Evolutionary conservation across 2,329 filamentous ascomycete genomes (phyloP).

Genomic region (Hypomyces perniciosus): DNA sequence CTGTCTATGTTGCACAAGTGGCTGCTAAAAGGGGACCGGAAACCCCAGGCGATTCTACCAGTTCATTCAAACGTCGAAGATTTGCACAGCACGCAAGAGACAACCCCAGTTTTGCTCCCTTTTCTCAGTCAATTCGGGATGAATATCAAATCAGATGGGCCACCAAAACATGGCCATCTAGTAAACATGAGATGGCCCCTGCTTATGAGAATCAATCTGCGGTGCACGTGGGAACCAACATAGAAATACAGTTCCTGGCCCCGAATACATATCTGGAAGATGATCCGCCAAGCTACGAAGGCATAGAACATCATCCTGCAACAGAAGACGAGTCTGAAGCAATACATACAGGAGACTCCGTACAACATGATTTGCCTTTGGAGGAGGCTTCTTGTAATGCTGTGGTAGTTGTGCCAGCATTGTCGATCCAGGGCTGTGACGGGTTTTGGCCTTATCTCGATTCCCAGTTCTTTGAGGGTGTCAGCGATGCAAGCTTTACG

Average conservation of each 20-base stretch:
- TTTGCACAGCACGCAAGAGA: not conserved
- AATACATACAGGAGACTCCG: no score
- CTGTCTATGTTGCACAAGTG: slow-evolving; percentile 41
- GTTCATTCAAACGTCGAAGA: slow-evolving; percentile 13
- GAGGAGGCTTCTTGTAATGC: no score
- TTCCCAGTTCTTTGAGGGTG: slow-evolving; percentile 29
- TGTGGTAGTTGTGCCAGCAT: slow-evolving; percentile 16
- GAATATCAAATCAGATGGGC: slow-evolving; percentile 4
- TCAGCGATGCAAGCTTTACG: slow-evolving; percentile 32
- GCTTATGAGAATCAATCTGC: not conserved
- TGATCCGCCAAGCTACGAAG: slow-evolving; percentile 12
- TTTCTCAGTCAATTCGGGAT: not conserved
- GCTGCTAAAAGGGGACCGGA: slow-evolving; percentile 27
- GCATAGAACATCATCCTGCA: not conserved
- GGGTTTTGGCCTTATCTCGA: slow-evolving; percentile 29
- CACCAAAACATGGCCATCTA: not conserved
- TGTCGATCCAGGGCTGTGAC: slow-evolving; percentile 19
- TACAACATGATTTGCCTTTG: no score
- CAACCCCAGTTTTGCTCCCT: not conserved
- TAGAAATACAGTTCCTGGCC: slow-evolving; percentile 32
- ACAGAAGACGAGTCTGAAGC: not conserved
- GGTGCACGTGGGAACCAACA: not conserved
- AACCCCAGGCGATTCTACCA: slow-evolving; percentile 17
- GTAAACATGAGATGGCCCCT: not conserved
- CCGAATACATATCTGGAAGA: slow-evolving; percentile 37